These are phyloP conservation scores for Silene coronaria DNA, from an alignment of 179 eudicot genomes.

Conservation along the genomic window DNA sequence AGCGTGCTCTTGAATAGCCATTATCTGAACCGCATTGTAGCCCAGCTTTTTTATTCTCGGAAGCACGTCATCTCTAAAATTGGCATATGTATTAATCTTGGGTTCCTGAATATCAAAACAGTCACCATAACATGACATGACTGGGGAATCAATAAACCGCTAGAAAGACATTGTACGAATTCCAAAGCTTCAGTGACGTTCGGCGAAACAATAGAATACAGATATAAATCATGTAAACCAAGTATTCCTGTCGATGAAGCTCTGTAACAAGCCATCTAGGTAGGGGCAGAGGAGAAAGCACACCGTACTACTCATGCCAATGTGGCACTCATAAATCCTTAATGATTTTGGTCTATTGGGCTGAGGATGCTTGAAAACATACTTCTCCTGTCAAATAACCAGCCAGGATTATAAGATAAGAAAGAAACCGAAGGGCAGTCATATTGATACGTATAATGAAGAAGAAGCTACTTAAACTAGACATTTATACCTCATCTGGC, in stretches of 20 bases:
- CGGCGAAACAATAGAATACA: background rate
- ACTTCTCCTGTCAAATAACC: constrained; percentile 57
- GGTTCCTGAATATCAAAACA: constrained; percentile 68
- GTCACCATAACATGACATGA: constrained; percentile 1
- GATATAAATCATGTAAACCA: background rate
- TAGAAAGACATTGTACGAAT: background rate
- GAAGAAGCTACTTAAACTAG: constrained; percentile 9
- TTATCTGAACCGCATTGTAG: constrained; percentile 95
- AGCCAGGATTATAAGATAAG: constrained; percentile 5
- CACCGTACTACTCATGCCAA: constrained; percentile 99
- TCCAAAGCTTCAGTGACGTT: background rate
- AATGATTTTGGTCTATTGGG: constrained; percentile 85
- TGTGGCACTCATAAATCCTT: constrained; percentile 89
- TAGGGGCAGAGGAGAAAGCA: constrained; percentile 26
- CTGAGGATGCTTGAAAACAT: constrained; percentile 79
- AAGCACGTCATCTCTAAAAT: constrained; percentile 95
- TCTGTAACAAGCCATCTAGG: background rate
- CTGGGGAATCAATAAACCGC: background rate
- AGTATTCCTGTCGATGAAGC: background rate
- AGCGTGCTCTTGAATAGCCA: constrained; percentile 99
- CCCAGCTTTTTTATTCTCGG: constrained; percentile 93
- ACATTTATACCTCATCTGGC: constrained; percentile 85
- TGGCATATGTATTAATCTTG: constrained; percentile 73
- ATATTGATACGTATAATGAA: background rate
- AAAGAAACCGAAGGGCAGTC: constrained; percentile 7